Evolutionary conservation across 1,139 yeast species (phyloP), one percentile per base, ranked within the genome.

Genomic region (Candida smagusa): DNA sequence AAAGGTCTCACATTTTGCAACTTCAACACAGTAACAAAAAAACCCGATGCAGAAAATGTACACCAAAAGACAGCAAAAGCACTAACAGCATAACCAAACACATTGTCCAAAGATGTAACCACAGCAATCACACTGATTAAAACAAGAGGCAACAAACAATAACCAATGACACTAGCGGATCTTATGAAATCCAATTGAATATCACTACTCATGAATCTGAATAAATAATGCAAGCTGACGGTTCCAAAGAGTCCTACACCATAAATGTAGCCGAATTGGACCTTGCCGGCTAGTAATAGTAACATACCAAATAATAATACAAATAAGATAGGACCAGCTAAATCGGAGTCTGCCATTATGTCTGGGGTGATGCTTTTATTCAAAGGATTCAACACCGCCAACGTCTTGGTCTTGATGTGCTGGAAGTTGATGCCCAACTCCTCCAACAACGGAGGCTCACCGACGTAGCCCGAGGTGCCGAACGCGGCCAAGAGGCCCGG

Each of bases 241-340:
- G 95, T 85, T 9, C 99, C 99, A 50, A 90, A 81, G 36, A 94
- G 66, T 1, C 97, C 98, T 32, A 92, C 95, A 22, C 98, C 98
- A 55, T 92, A 92, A 38, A 92, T 87, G 61, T 94, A 94, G 3
- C 98, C 97, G 59, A 92, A 92, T 59, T 92, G 97, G 12, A 90
- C 88, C 57, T 90, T 92, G 9, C 99, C 98, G 1, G 95, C 77
- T 33, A 89, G 68, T 39, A 90, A 67, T 37, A 94, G 65, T 45
- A 85, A 79, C 1, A 89, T 76, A n/a, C 97, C 98, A 58, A 90
- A 90, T 40, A 89, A 62, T 40, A 92, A 69, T 48, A 94, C 94
- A 61, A 92, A 94, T 36, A 94, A 67, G 31, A 92, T 74, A 1
- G 99, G 98, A 0, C 99, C 99, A 0, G 97, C 97, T 50, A 92